Base-by-base conservation (phyloP, 805 yeast genomes). In the Groenewaldozyma tartarivorans region DNA sequence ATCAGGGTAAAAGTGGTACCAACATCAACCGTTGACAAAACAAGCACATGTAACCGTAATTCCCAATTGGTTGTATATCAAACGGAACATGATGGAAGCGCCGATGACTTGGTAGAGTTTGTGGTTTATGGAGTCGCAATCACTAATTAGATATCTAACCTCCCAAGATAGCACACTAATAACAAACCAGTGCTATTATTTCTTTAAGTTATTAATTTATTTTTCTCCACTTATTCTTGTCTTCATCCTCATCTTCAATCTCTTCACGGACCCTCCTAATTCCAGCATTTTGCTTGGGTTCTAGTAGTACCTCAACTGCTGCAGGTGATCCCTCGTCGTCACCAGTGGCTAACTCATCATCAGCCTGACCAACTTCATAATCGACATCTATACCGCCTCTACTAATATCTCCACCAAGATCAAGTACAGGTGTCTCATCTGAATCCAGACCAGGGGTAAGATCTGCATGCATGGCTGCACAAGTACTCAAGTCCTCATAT, bases 401-500 rank as follows among this genome's bases (percentile, higher is more conserved):
- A 24, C 40, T 40, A 9, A 45, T 19, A 16, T 38, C 38, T 26
- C 38, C 45, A 4, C 40, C 48, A 26, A 48, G 51, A 1, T 42
- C 45, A 15, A 33, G 39, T 9, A 31, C 47, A 13, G 7, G 7
- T 7, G 7, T 24, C 13, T 24, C 29, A 9, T 24, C 29, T 24
- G 29, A 24, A 13, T 7, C 11, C n/a, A n/a, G n/a, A n/a, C n/a
- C n/a, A n/a, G n/a, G n/a, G n/a, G n/a, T n/a, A 4, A 41, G 37
- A 33, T 50, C 57, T 4, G 49, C 50, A 36, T 53, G 57, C 32
- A 52, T 35, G 19, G 53, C 38, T 2, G 55, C 45, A 42, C 57
- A 53, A 24, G 41, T 44, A 18, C 52, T 44, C 33, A 53, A 29
- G 3, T 55, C 52, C 1, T 45, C 36, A 36, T 50, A 53, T 11